Conservation (phyloP, 2,329 filamentous ascomycete species). For the Fusarium luffae region DNA sequence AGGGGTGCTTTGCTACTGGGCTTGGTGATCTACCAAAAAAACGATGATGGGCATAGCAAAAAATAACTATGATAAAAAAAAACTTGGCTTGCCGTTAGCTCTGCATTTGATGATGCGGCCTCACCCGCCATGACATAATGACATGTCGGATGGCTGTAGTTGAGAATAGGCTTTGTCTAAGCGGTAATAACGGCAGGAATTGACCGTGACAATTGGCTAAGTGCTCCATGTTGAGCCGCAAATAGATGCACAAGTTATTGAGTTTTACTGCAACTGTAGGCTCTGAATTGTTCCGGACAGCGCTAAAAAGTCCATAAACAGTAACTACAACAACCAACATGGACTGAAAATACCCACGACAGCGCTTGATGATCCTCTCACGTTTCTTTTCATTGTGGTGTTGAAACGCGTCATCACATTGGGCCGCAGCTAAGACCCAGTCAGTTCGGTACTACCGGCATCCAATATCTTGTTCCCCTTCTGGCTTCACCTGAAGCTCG, state of each 20-base stretch:
- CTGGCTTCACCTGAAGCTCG: constrained; percentile 33
- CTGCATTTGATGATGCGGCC: constrained; percentile 34
- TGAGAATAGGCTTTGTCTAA: constrained; percentile 4
- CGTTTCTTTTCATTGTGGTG: constrained; percentile 3
- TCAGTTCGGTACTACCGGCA: constrained; percentile 40
- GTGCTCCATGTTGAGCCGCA: constrained; percentile 24
- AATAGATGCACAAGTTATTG: constrained; percentile 7
- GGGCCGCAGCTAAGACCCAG: constrained; percentile 38
- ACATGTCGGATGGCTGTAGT: neutral
- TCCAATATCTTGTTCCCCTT: constrained; percentile 6
- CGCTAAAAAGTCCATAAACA: constrained; percentile 13
- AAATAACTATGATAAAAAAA: constrained; percentile 1
- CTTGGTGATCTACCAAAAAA: neutral
- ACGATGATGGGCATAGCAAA: neutral
- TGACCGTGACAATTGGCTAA: constrained; percentile 16
- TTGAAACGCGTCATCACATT: constrained; percentile 43
- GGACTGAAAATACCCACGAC: neutral
- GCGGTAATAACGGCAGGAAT: constrained; percentile 14
- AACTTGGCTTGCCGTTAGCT: constrained; percentile 20
- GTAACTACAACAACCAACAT: neutral
- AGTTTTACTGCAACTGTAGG: neutral
- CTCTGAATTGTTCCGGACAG: constrained; percentile 1
- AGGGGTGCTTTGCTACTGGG: neutral
- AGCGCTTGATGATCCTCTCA: constrained; percentile 23
- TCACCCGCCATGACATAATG: constrained; percentile 39